phyloP scores from a whole-genome alignment of 2,329 filamentous ascomycete genomes.

The Annulohypoxylon truncatum region DNA sequence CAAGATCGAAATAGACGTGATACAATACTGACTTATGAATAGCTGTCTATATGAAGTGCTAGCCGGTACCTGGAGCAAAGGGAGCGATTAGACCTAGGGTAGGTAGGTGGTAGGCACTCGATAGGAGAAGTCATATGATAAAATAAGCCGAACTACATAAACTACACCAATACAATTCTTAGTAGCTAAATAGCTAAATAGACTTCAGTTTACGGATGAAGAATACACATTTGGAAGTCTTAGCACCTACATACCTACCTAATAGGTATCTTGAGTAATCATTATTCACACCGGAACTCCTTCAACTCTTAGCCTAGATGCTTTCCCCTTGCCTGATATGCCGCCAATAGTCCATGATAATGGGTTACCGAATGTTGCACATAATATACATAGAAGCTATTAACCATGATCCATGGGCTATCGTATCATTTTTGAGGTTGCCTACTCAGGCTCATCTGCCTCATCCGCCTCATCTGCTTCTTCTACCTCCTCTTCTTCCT shows the following conservation, averaged over 20 bases:
- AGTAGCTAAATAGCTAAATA: not conserved
- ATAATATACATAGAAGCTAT: not conserved
- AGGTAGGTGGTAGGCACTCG: not conserved
- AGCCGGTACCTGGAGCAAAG: not conserved
- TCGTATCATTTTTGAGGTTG: not conserved
- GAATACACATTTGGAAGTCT: not conserved
- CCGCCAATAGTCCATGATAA: not conserved
- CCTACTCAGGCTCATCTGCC: slow-evolving; percentile 29
- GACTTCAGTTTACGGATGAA: not conserved
- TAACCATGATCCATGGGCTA: not conserved
- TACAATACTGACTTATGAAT: slow-evolving; percentile 11
- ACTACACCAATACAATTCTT: not conserved
- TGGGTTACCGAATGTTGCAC: not conserved
- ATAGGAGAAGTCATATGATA: not conserved
- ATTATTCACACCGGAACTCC: not conserved
- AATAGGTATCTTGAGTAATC: not conserved
- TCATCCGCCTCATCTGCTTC: slow-evolving; percentile 35
- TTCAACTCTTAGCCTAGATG: not conserved
- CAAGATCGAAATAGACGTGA: not conserved
- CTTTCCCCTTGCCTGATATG: not conserved
- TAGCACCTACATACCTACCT: not conserved
- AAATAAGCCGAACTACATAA: too few species aligned
- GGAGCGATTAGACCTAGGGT: not conserved
- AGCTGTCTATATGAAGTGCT: slow-evolving; percentile 42
- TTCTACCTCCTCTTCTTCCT: slow-evolving; percentile 36